A percentile compares a stretch with the other conserved stretches of the same genome.
These are phyloP conservation scores for Selaginella moellendorffii DNA, from an alignment of 75 land plant genomes.

Conservation along the genomic window DNA sequence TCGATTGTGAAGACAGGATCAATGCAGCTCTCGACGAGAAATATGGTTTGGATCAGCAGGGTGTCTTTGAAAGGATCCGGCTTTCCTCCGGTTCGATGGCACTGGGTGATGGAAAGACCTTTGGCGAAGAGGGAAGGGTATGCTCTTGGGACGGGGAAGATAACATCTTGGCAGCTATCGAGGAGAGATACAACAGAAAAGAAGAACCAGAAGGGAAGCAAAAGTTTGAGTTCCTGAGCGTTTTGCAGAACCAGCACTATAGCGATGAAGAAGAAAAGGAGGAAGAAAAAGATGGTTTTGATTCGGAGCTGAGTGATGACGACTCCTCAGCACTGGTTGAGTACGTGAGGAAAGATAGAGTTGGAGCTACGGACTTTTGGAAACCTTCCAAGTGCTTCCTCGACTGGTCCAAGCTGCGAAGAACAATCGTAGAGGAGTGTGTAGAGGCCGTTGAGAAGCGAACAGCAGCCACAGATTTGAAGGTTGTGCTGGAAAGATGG, in stretches of 20 bases:
- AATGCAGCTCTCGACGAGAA: neutral
- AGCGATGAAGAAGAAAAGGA: neutral
- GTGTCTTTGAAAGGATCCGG: neutral
- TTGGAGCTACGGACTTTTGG: neutral
- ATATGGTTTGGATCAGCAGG: neutral
- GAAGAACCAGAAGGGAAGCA: neutral
- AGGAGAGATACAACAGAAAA: neutral
- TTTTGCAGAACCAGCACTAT: neutral
- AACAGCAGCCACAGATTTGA: neutral
- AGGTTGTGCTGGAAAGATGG: neutral
- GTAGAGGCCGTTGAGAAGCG: neutral
- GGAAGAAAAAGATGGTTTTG: neutral
- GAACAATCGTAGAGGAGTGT: neutral
- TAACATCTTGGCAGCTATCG: neutral
- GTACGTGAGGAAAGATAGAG: neutral
- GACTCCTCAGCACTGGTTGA: neutral
- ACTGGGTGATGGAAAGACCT: neutral
- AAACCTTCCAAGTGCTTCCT: neutral
- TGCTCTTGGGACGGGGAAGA: neutral
- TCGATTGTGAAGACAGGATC: neutral
- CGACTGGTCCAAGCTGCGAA: neutral
- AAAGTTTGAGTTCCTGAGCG: neutral
- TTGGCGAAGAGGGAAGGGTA: neutral
- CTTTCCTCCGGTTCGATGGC: too few relatives aligned
- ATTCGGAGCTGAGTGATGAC: neutral